These are phyloP conservation scores for Ceriops tagal DNA, from an alignment of 345 rosid genomes.

Conservation along the genomic window DNA sequence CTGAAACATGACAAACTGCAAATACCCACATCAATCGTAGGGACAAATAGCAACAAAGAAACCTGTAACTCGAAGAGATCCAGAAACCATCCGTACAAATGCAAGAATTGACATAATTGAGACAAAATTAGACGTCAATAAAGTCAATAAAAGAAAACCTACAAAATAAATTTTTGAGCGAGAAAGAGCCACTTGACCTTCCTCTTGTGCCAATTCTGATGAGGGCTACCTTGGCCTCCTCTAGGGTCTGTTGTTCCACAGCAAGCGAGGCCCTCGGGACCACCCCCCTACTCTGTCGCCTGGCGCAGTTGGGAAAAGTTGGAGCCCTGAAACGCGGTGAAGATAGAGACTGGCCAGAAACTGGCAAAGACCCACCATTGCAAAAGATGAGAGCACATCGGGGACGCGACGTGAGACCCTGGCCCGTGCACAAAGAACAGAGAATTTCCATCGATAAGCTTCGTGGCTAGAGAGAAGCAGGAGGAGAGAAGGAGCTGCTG, in stretches of 20 bases:
- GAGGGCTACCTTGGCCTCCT: conserved; percentile 56
- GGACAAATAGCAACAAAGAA: neutral
- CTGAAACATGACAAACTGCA: conserved; percentile 6
- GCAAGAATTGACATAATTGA: conserved; percentile 6
- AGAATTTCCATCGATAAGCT: conserved; percentile 35
- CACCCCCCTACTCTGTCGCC: conserved; percentile 24
- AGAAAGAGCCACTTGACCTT: conserved; percentile 42
- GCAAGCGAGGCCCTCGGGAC: conserved; percentile 54
- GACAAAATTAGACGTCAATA: conserved; percentile 1
- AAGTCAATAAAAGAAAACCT: neutral
- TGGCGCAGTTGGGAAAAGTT: conserved; percentile 25
- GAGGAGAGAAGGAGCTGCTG: too few species aligned
- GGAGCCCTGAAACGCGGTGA: conserved; percentile 28
- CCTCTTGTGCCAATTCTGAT: conserved; percentile 93
- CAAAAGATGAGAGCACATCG: conserved; percentile 13
- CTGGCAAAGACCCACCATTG: conserved; percentile 50
- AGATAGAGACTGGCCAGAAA: conserved; percentile 42
- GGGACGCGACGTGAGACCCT: conserved; percentile 17
- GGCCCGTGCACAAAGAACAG: conserved; percentile 28
- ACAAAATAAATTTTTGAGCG: neutral
- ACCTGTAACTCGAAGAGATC: neutral
- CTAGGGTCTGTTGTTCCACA: conserved; percentile 43
- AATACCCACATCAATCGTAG: too few species aligned
- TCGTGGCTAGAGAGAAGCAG: too few species aligned
- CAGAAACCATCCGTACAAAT: neutral